Evolutionary conservation across 2,329 filamentous ascomycete genomes (phyloP), one percentile per base, ranked within the genome.

Genomic region (Aureobasidium sp.): DNA sequence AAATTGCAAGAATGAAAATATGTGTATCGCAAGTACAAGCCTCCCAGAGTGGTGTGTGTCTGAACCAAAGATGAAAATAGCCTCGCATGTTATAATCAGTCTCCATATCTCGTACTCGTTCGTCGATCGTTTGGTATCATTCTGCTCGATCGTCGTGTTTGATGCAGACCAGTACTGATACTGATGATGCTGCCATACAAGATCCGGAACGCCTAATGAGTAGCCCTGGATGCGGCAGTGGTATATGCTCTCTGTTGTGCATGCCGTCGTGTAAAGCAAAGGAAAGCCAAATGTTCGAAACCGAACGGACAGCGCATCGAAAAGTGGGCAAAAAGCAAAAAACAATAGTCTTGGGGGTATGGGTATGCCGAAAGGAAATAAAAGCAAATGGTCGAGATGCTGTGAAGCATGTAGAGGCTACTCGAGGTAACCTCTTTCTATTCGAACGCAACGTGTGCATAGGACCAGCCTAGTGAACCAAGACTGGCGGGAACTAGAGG

Each of bases 161-260:
- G 29, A 57, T 27, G 40, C 40, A 45, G 53, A 46, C 40, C 53
- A 46, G 53, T 57, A 57, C 19, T 37, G 53, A 37, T 35, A 57
- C 53, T 57, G 40, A 35, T 45, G 27, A 55, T 55, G 38, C 51
- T 43, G 51, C 38, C 51, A 42, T 43, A 13, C 33, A 33, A 33
- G 25, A 38, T 55, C 51, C 51, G 51, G 51, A 55, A 55, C 51
- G 51, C 51, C 40, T 35, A n/a, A 57, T 57, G 40, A 45, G 53
- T 57, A 57, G 29, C 40, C 53, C 53, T 35, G 53, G 37, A 46
- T 23, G 15, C 11, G 21, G 53, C 31, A 57, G 53, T 57, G 25
- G 15, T 45, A 8, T 57, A 46, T 57, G 49, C 49, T 53, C 46
- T 50, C 27, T 25, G 40, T 45, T 46, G 53, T 37, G 53, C 38